Evolutionary conservation across 129 eudicot species (phyloP).

Genomic region (Dittrichia graveolens): DNA sequence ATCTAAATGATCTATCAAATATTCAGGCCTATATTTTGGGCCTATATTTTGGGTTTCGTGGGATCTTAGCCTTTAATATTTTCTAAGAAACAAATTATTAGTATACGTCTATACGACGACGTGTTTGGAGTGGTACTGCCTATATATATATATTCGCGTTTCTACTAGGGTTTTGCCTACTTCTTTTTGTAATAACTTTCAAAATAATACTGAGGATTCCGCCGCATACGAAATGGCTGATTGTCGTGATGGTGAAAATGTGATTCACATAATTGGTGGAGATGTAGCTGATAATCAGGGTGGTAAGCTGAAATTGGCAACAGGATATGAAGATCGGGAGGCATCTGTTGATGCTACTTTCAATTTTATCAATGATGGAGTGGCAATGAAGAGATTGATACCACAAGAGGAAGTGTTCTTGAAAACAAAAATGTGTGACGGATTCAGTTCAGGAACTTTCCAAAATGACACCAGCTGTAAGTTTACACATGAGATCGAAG

Average conservation of each 20-base stretch:
- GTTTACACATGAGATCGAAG: too few species aligned
- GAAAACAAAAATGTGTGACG: too few species aligned
- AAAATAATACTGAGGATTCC: slow-evolving; percentile 17
- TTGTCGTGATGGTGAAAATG: slow-evolving; percentile 41
- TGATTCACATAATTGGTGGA: slow-evolving; percentile 52
- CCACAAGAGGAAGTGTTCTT: too few species aligned
- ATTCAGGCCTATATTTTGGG: slow-evolving; percentile 9
- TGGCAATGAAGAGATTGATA: too few species aligned
- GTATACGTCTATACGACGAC: slow-evolving; percentile 27
- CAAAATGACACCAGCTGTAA: too few species aligned
- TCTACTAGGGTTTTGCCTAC: slow-evolving; percentile 26
- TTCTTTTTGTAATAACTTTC: slow-evolving; percentile 1
- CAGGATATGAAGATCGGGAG: not conserved
- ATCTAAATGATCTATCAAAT: not conserved
- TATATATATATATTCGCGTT: slow-evolving; percentile 16
- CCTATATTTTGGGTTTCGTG: not conserved
- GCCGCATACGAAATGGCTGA: slow-evolving; percentile 30
- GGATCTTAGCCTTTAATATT: slow-evolving; percentile 22
- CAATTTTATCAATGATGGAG: not conserved
- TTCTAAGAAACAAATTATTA: slow-evolving; percentile 12
- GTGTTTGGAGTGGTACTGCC: slow-evolving; percentile 24
- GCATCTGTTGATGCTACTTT: not conserved
- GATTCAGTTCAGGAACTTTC: too few species aligned
- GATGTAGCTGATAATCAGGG: slow-evolving; percentile 50
- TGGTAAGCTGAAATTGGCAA: slow-evolving; percentile 45